Evolutionary conservation across 192 early-diverging fungal genomes (phyloP).

Genomic region (Irineochytrium annulatum): DNA sequence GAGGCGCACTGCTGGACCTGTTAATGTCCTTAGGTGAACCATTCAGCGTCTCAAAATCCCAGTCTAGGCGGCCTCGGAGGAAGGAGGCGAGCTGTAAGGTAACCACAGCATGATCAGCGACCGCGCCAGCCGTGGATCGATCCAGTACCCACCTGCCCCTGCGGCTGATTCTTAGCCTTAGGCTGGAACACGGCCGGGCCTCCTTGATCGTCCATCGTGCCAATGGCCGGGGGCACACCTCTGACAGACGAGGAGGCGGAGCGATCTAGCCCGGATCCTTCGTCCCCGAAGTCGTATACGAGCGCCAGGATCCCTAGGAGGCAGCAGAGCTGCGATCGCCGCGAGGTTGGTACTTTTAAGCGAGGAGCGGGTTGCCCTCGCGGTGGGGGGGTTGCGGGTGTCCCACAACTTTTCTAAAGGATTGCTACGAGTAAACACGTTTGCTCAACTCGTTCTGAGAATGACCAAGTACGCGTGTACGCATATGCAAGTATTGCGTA

Average conservation of each 20-base stretch:
- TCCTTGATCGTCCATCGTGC: not conserved
- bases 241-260: too few species aligned
- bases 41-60: conserved; percentile 23
- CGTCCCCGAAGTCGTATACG: not conserved
- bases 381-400: too few species aligned
- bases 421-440: not conserved
- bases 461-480: not conserved
- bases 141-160: conserved; percentile 52
- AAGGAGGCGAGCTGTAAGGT: conserved; percentile 37
- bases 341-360: not conserved
- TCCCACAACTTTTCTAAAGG: too few species aligned
- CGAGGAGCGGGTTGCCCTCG: not conserved
- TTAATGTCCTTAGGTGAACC: conserved; percentile 41
- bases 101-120: not conserved
- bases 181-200: conserved; percentile 59
- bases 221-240: not conserved
- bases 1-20: conserved; percentile 73
- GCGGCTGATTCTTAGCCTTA: conserved; percentile 63
- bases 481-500: not conserved
- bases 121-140: not conserved
- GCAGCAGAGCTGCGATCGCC: not conserved
- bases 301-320: not conserved
- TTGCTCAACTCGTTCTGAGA: not conserved
- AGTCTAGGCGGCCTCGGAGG: conserved; percentile 30
- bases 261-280: not conserved